Base-by-base conservation (phyloP, 345 rosid genomes). In the Aethionema arabicum region DNA sequence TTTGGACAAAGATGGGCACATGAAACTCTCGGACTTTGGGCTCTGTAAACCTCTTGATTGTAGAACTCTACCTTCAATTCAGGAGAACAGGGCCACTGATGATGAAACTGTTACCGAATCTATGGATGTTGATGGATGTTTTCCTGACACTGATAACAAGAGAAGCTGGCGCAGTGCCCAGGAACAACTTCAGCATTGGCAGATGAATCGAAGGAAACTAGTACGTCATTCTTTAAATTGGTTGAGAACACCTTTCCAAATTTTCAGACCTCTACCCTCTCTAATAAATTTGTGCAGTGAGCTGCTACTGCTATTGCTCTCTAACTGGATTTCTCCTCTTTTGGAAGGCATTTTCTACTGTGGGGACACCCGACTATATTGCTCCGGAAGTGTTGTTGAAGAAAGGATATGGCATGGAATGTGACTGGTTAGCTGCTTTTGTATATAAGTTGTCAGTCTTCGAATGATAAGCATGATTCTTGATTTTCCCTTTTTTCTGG, bases 351-450 rank as follows among this genome's bases (percentile, higher is more conserved):
- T 91, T 91, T 79, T 91, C 96, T 33, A 91, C 98, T 37, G 98
- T 91, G 72, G 98, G 96, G 72, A 91, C 96, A 11, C 96, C 96
- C 3, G 98, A 91, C 65, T 91, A 91, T 76, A 91, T 91, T 61
- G 96, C 98, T 78, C 98, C 98, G 43, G 98, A 91, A 80, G 95
- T 91, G 37, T 80, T 91, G 61, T 74, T 88, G 74, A 91, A 91
- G 91, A 91, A 88, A 76, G 98, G 96, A 76, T 91, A 91, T 76
- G 96, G 98, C 86, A 85, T 83, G 90, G 98, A 91, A 72, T 91
- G 98, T 75, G 98, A 91, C 77, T 91, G 98, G 98, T 88, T 58
- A 80, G 95, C 61, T 61, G 29, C 2, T 67, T 60, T 79, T 65
- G 32, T 57, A 61, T 54, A 40, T 27, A 37, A 50, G 0, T 32